These are phyloP conservation scores for Berberis vulgaris DNA, from an alignment of 164 flowering plant species.

Conservation along the genomic window DNA sequence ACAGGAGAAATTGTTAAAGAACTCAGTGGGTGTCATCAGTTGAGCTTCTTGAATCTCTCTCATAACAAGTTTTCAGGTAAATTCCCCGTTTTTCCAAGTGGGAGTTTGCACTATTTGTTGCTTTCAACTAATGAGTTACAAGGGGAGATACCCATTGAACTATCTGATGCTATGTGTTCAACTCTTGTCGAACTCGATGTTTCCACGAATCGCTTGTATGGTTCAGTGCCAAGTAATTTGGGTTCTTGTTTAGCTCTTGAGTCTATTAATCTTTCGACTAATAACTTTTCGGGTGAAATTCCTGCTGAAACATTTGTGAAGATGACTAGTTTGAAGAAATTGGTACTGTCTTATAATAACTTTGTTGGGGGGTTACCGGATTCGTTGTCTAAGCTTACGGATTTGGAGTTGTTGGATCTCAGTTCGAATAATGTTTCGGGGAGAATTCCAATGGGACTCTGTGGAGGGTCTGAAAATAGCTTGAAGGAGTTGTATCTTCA, in stretches of 20 bases:
- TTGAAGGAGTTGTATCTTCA: slow-evolving; percentile 62
- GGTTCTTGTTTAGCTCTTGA: slow-evolving; percentile 46
- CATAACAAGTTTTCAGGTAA: slow-evolving; percentile 48
- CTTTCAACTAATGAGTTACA: slow-evolving; percentile 39
- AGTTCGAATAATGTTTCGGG: slow-evolving; percentile 76
- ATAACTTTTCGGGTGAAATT: slow-evolving; percentile 56
- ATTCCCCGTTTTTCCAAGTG: slow-evolving; percentile 37
- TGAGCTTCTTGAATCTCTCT: slow-evolving; percentile 53
- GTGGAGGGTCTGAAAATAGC: slow-evolving; percentile 31
- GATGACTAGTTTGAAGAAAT: slow-evolving; percentile 46
- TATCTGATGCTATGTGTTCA: slow-evolving; percentile 30
- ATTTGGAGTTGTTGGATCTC: slow-evolving; percentile 69
- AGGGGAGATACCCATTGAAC: slow-evolving; percentile 42
- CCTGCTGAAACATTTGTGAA: slow-evolving; percentile 40
- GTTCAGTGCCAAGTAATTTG: slow-evolving; percentile 49
- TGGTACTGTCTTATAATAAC: slow-evolving; percentile 45
- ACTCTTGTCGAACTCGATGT: slow-evolving; percentile 58
- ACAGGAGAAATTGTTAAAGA: slow-evolving; percentile 31
- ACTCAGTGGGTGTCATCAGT: slow-evolving; percentile 30
- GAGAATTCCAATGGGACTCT: slow-evolving; percentile 47
- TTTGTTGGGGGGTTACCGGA: slow-evolving; percentile 51
- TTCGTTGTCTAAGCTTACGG: slow-evolving; percentile 35
- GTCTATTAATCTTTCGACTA: slow-evolving; percentile 47
- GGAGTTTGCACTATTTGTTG: slow-evolving; percentile 34
- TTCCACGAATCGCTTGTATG: slow-evolving; percentile 50